A percentile compares a stretch with the other conserved stretches of the same genome.
These are phyloP conservation scores for Leccinum pallidistipes DNA, from an alignment of 1,284 basidiomycete species.

Conservation along the genomic window DNA sequence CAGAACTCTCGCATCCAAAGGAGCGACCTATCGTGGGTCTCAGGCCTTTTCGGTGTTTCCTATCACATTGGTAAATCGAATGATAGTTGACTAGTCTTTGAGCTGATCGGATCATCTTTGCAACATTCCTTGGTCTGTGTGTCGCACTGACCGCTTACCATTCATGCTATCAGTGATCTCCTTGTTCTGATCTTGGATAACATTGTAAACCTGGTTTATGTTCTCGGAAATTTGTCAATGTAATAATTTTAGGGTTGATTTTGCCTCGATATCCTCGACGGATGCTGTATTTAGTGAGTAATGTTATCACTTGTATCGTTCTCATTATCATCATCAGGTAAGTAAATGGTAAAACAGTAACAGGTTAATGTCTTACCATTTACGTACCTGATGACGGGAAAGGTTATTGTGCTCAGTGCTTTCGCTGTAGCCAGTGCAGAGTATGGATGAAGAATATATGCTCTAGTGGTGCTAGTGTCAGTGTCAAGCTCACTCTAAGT, in stretches of 20 bases:
- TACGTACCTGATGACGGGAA: too few relatives aligned
- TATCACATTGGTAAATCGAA: background rate
- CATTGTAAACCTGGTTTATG: background rate
- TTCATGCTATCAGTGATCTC: background rate
- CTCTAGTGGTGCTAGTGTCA: background rate
- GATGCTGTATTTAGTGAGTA: background rate
- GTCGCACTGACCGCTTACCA: background rate
- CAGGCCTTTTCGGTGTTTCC: background rate
- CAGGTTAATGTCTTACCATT: too few relatives aligned
- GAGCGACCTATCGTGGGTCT: background rate
- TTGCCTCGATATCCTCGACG: background rate
- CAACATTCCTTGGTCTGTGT: background rate
- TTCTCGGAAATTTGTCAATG: background rate
- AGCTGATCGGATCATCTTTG: background rate
- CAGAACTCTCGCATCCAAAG: background rate
- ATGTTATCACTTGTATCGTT: background rate
- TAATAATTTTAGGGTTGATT: background rate
- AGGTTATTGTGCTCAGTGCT: too few relatives aligned
- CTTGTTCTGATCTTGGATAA: background rate
- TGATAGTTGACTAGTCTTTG: background rate
- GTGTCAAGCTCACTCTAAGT: background rate
- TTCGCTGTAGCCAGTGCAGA: background rate
- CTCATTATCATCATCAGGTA: too few relatives aligned
- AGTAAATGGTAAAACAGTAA: too few relatives aligned
- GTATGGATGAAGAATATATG: background rate